phyloP scores from a whole-genome alignment of 768 basidiomycete species.

The Trametes cubensis region DNA sequence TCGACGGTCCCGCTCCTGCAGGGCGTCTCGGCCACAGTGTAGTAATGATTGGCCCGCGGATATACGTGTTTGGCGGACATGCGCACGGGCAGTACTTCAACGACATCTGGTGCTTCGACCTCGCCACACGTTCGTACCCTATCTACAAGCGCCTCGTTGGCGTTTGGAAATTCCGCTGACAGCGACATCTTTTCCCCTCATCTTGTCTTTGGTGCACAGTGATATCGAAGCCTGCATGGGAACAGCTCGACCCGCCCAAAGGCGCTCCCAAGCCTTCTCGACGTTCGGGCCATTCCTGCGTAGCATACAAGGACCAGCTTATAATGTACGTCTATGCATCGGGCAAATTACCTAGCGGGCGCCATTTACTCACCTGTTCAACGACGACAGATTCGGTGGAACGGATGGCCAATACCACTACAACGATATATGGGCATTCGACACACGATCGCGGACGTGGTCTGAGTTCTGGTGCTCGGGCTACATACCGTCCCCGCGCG shows the following conservation, averaged over 20 bases:
- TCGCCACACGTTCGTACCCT: slow-evolving; percentile 76
- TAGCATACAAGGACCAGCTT: slow-evolving; percentile 65
- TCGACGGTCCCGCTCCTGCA: slow-evolving; percentile 70
- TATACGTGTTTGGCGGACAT: slow-evolving; percentile 94
- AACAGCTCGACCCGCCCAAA: slow-evolving; percentile 59
- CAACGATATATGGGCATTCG: slow-evolving; percentile 96
- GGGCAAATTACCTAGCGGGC: neutral
- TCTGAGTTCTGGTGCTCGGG: slow-evolving; percentile 89
- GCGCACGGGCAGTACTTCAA: slow-evolving; percentile 88
- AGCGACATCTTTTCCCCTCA: neutral
- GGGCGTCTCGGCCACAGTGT: slow-evolving; percentile 95
- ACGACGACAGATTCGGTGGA: slow-evolving; percentile 76
- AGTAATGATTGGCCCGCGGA: slow-evolving; percentile 81
- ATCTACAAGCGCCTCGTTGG: neutral
- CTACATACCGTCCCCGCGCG: slow-evolving; percentile 88
- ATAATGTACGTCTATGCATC: slow-evolving; percentile 16
- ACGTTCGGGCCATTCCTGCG: slow-evolving; percentile 86
- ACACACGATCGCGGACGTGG: slow-evolving; percentile 77
- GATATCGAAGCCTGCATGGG: slow-evolving; percentile 78
- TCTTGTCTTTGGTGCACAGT: slow-evolving; percentile 47
- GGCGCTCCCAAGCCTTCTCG: slow-evolving; percentile 64
- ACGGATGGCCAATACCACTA: slow-evolving; percentile 99
- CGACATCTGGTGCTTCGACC: slow-evolving; percentile 92
- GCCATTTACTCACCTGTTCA: neutral
- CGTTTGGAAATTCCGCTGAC: neutral